phyloP scores from a whole-genome alignment of 805 yeast genomes.

The Lipomyces anomalus region DNA sequence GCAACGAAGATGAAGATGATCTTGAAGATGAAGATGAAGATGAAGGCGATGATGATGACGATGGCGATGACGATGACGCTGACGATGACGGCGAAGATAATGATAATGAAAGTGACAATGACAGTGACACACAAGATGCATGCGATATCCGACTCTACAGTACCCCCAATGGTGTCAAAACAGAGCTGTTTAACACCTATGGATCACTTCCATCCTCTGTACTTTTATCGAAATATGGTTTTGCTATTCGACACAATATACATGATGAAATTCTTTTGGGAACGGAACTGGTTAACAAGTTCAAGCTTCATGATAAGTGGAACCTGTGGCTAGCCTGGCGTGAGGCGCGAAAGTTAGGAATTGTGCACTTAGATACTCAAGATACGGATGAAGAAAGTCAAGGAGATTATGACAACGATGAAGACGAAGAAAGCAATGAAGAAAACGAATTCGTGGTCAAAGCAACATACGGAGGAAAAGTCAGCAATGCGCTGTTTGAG shows the following conservation, averaged over 20 bases:
- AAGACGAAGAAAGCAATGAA: neutral
- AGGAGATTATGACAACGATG: conserved; percentile 1
- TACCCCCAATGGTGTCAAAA: conserved; percentile 29
- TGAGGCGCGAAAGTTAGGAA: neutral
- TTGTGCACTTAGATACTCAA: neutral
- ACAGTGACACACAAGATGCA: neutral
- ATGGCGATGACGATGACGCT: conserved; percentile 24
- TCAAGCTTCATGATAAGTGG: conserved; percentile 10
- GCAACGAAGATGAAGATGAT: conserved; percentile 31
- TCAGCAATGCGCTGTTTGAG: conserved; percentile 3
- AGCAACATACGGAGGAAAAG: neutral
- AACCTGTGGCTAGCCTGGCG: neutral
- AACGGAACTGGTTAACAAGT: conserved; percentile 8
- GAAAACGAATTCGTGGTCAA: neutral
- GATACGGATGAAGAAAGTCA: neutral
- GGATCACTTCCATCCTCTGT: conserved; percentile 67
- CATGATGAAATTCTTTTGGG: conserved; percentile 34
- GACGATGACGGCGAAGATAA: conserved; percentile 29
- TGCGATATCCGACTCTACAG: neutral
- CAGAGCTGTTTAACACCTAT: conserved; percentile 76
- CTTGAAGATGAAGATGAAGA: conserved; percentile 28
- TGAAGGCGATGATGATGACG: conserved; percentile 25
- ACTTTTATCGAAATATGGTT: conserved; percentile 73
- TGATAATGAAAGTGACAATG: conserved; percentile 14
- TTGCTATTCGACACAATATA: conserved; percentile 49